Conservation (phyloP, 164 flowering plant species). For the Magnolia changhungtana region DNA sequence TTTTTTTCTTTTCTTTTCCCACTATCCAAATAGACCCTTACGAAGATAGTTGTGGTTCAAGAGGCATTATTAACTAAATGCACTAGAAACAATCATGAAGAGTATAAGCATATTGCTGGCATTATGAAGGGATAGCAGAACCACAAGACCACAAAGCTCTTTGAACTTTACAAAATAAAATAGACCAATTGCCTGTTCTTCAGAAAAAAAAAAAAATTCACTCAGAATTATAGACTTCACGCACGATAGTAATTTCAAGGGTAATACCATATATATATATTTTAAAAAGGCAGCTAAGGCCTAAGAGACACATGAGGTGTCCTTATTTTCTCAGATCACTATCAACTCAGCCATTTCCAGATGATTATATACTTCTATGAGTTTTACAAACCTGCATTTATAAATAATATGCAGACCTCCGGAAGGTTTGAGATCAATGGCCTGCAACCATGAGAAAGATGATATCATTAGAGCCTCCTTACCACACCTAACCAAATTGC, state of each 20-base stretch:
- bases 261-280: background rate
- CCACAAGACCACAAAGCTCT: background rate
- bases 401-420: slow-evolving; percentile 70
- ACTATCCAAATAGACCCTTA: too few species aligned
- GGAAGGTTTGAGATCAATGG: slow-evolving; percentile 63
- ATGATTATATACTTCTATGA: background rate
- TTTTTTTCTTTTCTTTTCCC: too few species aligned
- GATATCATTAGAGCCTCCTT: background rate
- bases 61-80: background rate
- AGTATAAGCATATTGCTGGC: background rate
- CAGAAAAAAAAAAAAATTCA: background rate
- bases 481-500: background rate
- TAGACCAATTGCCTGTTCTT: background rate
- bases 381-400: slow-evolving; percentile 52
- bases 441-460: slow-evolving; percentile 51
- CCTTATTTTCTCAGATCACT: background rate
- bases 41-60: background rate
- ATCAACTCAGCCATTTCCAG: background rate
- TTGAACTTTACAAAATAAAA: background rate
- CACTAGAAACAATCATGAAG: background rate
- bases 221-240: background rate
- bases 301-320: background rate
- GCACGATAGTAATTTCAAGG: background rate
- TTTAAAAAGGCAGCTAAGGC: background rate
- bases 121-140: background rate